phyloP scores from a whole-genome alignment of 345 rosid species.

The Rubroshorea leprosula region DNA sequence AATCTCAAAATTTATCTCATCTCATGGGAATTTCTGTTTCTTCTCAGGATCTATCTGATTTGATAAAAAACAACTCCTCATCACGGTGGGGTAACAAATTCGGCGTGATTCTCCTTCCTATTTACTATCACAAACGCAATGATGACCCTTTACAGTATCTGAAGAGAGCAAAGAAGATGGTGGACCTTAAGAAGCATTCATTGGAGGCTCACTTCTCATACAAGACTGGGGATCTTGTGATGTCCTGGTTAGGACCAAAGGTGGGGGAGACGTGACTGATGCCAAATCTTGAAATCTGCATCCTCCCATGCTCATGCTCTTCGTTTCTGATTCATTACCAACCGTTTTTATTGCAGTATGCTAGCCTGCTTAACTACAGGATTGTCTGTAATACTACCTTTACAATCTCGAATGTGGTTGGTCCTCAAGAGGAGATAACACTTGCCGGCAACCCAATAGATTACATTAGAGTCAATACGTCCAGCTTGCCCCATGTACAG shows the following conservation, averaged over 20 bases:
- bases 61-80: slow-evolving; percentile 27
- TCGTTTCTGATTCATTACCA: background rate
- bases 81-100: slow-evolving; percentile 54
- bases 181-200: slow-evolving; percentile 44
- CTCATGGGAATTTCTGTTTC: background rate
- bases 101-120: slow-evolving; percentile 46
- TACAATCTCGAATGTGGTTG: slow-evolving; percentile 49
- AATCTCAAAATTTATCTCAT: too few relatives aligned
- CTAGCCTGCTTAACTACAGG: slow-evolving; percentile 38
- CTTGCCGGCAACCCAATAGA: slow-evolving; percentile 38
- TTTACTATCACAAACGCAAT: slow-evolving; percentile 23
- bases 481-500: slow-evolving; percentile 44
- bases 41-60: slow-evolving; percentile 38
- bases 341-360: slow-evolving; percentile 25
- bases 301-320: too few relatives aligned
- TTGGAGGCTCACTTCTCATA: slow-evolving; percentile 51
- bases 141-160: slow-evolving; percentile 33
- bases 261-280: too few relatives aligned
- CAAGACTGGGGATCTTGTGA: slow-evolving; percentile 24
- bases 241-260: slow-evolving; percentile 44
- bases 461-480: slow-evolving; percentile 31
- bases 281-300: background rate
- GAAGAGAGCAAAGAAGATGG: slow-evolving; percentile 44
- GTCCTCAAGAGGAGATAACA: slow-evolving; percentile 46
- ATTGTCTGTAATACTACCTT: slow-evolving; percentile 46